A percentile compares a stretch with the other conserved stretches of the same genome.
Evolutionary conservation across 805 yeast species (phyloP).

Genomic region (Starmerella bombi): DNA sequence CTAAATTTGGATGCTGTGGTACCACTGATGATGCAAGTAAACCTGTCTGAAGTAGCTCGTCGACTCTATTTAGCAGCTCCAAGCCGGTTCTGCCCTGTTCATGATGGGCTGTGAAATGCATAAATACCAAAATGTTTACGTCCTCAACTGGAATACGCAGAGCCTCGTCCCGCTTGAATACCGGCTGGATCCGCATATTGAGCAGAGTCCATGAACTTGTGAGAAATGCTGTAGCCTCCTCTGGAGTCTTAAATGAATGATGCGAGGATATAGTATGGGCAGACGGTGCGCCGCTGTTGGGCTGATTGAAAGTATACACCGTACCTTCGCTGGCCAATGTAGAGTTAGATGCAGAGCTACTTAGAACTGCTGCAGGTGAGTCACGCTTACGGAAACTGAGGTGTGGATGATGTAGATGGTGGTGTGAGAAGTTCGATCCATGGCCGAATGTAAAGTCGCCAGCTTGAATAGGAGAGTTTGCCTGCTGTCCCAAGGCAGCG

Average conservation of each 20-base stretch:
- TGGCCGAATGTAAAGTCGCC: constrained; percentile 10
- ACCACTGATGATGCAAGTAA: constrained; percentile 25
- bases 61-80: constrained; percentile 34
- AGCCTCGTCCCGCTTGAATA: constrained; percentile 36
- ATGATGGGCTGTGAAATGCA: constrained; percentile 31
- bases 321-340: constrained; percentile 32
- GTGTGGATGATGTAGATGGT: constrained; percentile 23
- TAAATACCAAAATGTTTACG: constrained; percentile 36
- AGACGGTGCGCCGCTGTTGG: constrained; percentile 16
- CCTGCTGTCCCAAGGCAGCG: constrained; percentile 25
- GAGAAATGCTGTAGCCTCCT: constrained; percentile 29
- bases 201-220: constrained; percentile 41
- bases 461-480: constrained; percentile 10
- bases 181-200: constrained; percentile 32
- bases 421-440: constrained; percentile 21
- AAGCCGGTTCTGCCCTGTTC: constrained; percentile 29
- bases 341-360: constrained; percentile 34
- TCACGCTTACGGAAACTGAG: constrained; percentile 29
- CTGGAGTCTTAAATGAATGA: constrained; percentile 23
- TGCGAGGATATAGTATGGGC: constrained; percentile 19
- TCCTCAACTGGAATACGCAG: constrained; percentile 46
- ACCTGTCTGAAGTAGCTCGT: constrained; percentile 35
- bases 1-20: constrained; percentile 18
- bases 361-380: constrained; percentile 29
- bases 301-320: constrained; percentile 30